Conservation (phyloP, 169 alveolate genomes). For the Cryptosporidium xiaoi region DNA sequence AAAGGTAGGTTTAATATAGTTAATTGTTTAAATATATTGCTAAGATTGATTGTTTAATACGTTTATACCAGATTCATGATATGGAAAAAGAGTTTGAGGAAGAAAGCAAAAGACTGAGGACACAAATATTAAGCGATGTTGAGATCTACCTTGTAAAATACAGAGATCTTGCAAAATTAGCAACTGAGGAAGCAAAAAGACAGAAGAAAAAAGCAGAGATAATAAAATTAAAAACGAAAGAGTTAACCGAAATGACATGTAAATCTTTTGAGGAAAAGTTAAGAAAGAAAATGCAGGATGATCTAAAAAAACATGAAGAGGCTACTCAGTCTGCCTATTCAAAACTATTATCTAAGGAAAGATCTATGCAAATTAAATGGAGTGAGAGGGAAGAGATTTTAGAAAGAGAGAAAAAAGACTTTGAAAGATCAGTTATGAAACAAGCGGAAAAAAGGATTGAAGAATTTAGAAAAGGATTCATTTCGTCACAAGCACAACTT, state of each 20-base stretch:
- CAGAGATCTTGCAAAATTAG: slow-evolving; percentile 58
- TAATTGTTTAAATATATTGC: too few species aligned
- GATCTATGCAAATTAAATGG: slow-evolving; percentile 53
- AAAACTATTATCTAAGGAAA: slow-evolving; percentile 19
- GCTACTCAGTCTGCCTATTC: slow-evolving; percentile 58
- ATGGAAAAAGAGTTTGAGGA: slow-evolving; percentile 60
- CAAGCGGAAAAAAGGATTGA: slow-evolving; percentile 73
- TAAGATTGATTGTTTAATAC: neutral
- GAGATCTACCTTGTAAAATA: slow-evolving; percentile 51
- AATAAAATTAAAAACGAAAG: slow-evolving; percentile 54
- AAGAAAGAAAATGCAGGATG: slow-evolving; percentile 43
- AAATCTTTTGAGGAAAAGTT: slow-evolving; percentile 62
- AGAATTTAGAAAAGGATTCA: slow-evolving; percentile 66
- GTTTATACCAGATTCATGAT: slow-evolving; percentile 27
- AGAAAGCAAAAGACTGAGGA: slow-evolving; percentile 42
- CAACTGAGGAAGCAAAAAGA: slow-evolving; percentile 73
- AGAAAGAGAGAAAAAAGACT: slow-evolving; percentile 65
- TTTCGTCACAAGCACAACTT: slow-evolving; percentile 50
- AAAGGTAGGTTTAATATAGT: slow-evolving; percentile 30
- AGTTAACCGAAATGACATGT: slow-evolving; percentile 62
- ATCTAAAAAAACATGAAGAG: slow-evolving; percentile 50
- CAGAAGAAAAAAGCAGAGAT: slow-evolving; percentile 52
- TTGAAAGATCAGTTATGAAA: slow-evolving; percentile 42
- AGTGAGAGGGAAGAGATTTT: slow-evolving; percentile 53
- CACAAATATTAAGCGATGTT: slow-evolving; percentile 38